A percentile compares a stretch with the other conserved stretches of the same genome.
Evolutionary conservation across 176 grass and related monocot genomes (phyloP).

Genomic region (Ampelocalamus luodianensis): DNA sequence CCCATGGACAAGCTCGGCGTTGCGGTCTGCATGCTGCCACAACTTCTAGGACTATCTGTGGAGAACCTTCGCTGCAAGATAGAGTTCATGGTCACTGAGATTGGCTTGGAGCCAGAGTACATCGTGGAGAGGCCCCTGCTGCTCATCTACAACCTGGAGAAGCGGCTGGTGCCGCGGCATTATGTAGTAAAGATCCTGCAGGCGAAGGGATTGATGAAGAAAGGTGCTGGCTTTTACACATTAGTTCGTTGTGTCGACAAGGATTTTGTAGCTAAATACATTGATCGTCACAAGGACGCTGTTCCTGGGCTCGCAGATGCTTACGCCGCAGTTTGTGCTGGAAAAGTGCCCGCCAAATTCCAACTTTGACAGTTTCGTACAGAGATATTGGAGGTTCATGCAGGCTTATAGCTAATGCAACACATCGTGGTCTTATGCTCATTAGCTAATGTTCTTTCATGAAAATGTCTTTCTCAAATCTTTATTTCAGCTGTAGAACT

Average conservation of each 20-base stretch:
- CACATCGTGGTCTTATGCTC: neutral
- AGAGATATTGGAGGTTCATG: slow-evolving; percentile 1
- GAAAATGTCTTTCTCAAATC: neutral
- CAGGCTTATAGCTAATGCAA: neutral
- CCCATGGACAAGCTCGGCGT: too few species aligned
- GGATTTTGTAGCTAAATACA: neutral
- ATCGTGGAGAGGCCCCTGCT: too few species aligned
- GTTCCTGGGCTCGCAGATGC: neutral
- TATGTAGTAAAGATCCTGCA: too few species aligned
- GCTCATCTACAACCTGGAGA: too few species aligned
- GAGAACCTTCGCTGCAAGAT: too few species aligned
- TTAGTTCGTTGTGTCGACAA: neutral
- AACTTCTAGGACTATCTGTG: too few species aligned
- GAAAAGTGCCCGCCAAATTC: too few species aligned
- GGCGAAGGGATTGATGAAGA: too few species aligned
- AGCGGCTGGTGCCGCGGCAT: neutral
- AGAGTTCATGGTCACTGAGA: too few species aligned
- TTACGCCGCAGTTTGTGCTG: too few species aligned
- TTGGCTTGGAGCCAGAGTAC: too few species aligned
- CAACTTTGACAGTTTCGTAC: neutral
- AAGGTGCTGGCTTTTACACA: neutral
- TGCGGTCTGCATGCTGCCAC: too few species aligned
- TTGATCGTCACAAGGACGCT: slow-evolving; percentile 34
- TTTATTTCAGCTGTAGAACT: neutral
- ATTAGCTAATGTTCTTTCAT: neutral